Percentiles rank a stretch among this genome's conserved stretches.
These are phyloP conservation scores for Parvularia atlantis DNA, from an alignment of 78 protist species.

Conservation along the genomic window DNA sequence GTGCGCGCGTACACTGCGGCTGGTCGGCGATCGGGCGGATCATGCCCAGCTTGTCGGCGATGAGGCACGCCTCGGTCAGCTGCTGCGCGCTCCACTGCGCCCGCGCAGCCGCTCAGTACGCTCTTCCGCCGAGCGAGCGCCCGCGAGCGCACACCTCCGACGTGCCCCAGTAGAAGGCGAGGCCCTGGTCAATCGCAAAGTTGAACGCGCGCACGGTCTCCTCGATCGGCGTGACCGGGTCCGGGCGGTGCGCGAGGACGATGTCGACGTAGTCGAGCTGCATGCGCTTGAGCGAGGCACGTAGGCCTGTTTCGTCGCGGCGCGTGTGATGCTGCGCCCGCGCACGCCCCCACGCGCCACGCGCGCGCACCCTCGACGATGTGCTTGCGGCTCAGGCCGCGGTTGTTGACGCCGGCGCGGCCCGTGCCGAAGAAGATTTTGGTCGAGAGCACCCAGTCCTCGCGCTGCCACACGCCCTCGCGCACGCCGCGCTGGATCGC, in stretches of 20 bases:
- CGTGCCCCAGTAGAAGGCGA: conserved; percentile 51
- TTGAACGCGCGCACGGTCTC: conserved; percentile 33
- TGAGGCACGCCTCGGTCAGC: conserved; percentile 17
- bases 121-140: too few species aligned
- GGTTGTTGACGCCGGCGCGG: conserved; percentile 17
- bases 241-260: conserved; percentile 48
- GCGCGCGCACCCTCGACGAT: conserved; percentile 29
- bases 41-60: conserved; percentile 31
- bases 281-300: conserved; percentile 4
- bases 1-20: conserved; percentile 13
- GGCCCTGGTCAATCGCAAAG: conserved; percentile 26
- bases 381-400: conserved; percentile 42
- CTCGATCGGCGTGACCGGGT: conserved; percentile 37
- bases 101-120: too few species aligned
- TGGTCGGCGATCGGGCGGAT: conserved; percentile 27
- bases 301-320: not conserved
- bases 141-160: too few species aligned
- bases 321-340: not conserved
- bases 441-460: conserved; percentile 3
- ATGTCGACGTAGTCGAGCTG: conserved; percentile 46
- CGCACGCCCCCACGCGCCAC: too few species aligned
- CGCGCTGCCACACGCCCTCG: conserved; percentile 23
- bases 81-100: conserved; percentile 33
- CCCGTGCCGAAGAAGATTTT: conserved; percentile 32
- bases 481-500: conserved; percentile 12